A percentile compares a stretch with the other conserved stretches of the same genome.
Evolutionary conservation across 2,329 filamentous ascomycete species (phyloP).

Genomic region (Fusarium sp.): DNA sequence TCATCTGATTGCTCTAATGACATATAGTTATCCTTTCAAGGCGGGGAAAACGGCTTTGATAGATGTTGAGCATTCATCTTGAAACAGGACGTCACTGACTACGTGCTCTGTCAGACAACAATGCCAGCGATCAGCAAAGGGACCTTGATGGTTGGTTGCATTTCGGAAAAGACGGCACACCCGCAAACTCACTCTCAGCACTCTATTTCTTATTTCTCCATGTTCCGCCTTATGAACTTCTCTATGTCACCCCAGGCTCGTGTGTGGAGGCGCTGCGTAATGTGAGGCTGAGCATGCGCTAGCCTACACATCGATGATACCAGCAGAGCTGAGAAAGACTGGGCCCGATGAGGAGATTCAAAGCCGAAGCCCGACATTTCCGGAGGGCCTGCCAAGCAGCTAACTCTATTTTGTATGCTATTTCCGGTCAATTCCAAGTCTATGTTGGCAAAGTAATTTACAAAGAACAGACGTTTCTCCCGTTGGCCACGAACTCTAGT

Average conservation of each 20-base stretch:
- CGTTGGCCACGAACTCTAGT: not conserved
- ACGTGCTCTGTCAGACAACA: not conserved
- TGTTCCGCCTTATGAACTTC: not conserved
- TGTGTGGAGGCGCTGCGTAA: constrained; percentile 1
- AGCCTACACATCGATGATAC: not conserved
- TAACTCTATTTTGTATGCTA: not conserved
- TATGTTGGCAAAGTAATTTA: not conserved
- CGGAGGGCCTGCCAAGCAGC: not conserved
- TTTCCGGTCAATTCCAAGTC: not conserved
- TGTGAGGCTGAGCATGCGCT: constrained; percentile 12
- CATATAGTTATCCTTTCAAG: no score
- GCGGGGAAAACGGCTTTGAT: no score
- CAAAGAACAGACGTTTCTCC: not conserved
- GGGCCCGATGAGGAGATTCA: not conserved
- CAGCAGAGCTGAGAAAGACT: not conserved
- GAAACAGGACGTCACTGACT: no score
- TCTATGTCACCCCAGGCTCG: not conserved
- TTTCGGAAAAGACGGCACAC: not conserved
- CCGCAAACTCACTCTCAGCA: not conserved
- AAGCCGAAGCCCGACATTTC: constrained; percentile 4
- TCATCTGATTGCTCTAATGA: no score
- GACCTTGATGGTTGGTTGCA: not conserved
- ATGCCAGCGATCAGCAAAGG: not conserved
- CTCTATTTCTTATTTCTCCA: constrained; percentile 10
- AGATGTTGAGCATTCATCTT: no score